Evolutionary conservation across 805 yeast species (phyloP), one percentile per base, ranked within the genome.

Genomic region (Candida sithepensis): DNA sequence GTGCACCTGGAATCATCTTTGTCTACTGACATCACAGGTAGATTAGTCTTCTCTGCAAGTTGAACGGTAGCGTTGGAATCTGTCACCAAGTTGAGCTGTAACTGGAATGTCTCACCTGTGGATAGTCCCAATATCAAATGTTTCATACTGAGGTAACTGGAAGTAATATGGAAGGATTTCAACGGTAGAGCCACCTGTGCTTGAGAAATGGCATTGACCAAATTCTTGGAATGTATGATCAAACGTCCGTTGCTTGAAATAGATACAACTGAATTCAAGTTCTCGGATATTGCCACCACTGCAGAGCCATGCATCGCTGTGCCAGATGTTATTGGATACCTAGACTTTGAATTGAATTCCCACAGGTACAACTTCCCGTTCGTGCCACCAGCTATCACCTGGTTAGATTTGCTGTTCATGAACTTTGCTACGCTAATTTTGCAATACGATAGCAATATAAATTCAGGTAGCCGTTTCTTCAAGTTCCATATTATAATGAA

Each of bases 311-410:
- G 43, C n/a, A 19, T 44, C 12, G 41, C 12, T 4, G 55, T 47
- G 13, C 57, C 39, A 7, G 44, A 22, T 1, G 57, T 41, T 12
- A 53, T 46, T 2, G 66, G 67, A 41, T 56, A 61, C 41, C 60
- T 49, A n/a, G 65, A 55, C n/a, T 28, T 10, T 3, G 64, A 74
- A 51, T 53, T 47, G 39, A 63, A 54, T 33, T 78, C 77, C 82
- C 83, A 80, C 8, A 76, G 60, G n/a, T 71, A 73, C 1, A 81
- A 41, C 43, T 70, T 69, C 0, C 86, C 85, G 54, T 75, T 74
- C 16, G 57, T 56, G 4, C 79, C 68, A 0, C 84, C 80, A 0
- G 74, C 83, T 23, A 77, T 58, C 1, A 81, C 61, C 43, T 71
- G 66, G 42, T 68, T 65, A 1, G 75, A 60, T 20, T 68, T 64